Evolutionary conservation across 2,329 filamentous ascomycete species (phyloP), one percentile per base, ranked within the genome.

Genomic region (Pestalotiopsis fici): DNA sequence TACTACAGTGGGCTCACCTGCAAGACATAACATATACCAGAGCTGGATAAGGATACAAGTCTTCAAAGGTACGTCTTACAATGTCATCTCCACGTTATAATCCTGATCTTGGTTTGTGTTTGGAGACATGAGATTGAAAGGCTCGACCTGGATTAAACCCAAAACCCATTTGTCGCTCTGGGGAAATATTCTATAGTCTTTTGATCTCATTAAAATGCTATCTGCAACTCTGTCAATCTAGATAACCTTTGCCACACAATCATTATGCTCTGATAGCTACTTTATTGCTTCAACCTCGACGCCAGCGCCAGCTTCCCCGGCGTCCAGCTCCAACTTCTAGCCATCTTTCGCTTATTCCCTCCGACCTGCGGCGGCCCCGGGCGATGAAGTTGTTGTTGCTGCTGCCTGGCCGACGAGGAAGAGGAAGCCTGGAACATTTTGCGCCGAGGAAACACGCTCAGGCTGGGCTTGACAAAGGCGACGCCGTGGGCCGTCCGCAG

Each of bases 251-350:
- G n/a, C n/a, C n/a, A n/a, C n/a, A n/a, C n/a, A n/a, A n/a, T n/a
- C n/a, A n/a, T n/a, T n/a, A n/a, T n/a, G 3, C 31, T 6, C 31
- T 9, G 11, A 35, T 9, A 50, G 18, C 6, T 7, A 21, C 5
- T 50, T 18, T 35, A 50, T 3, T 50, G 43, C 43, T 50, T 50
- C 43, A 50, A 11, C 43, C 43, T 50, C 1, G 43, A 50, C 5
- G 43, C 5, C 18, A 50, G 9, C 18, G 43, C 57, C 28, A 60
- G 1, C 28, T 37, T 60, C 12, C 57, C 57, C n/a, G 57, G 57
- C n/a, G 57, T 37, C 57, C 57, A 60, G 37, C 57, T 60, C 57
- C 57, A 60, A 37, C 57, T 60, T 27, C 57, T 37, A 25, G 57
- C 31, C 27, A 37, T 37, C 1, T 31, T 31, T 1, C 31, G 15